These are phyloP conservation scores for Nasturtium officinale DNA, from an alignment of 345 rosid species.

Conservation along the genomic window DNA sequence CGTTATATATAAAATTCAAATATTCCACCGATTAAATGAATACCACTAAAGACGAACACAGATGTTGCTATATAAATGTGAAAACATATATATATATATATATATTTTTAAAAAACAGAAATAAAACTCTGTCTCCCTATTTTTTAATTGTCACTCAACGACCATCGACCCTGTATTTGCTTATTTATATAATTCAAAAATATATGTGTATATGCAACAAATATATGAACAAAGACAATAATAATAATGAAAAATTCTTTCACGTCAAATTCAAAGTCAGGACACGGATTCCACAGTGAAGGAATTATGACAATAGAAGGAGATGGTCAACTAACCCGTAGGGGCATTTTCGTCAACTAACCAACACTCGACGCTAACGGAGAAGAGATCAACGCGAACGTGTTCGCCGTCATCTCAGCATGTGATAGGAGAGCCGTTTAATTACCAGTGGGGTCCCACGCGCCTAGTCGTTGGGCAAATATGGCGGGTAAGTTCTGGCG, in stretches of 20 bases:
- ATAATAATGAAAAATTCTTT: conserved; percentile 15
- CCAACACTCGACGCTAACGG: conserved; percentile 27
- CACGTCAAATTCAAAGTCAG: conserved; percentile 41
- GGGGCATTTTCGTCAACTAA: conserved; percentile 8
- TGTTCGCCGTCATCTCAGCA: conserved; percentile 31
- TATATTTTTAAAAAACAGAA: not conserved
- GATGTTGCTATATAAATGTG: not conserved
- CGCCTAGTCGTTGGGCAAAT: conserved; percentile 39
- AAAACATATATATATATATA: not conserved
- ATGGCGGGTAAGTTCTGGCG: conserved; percentile 45
- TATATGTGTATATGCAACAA: not conserved
- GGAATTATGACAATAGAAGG: conserved; percentile 18
- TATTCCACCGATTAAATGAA: conserved; percentile 20
- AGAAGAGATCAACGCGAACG: conserved; percentile 13
- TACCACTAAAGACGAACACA: conserved; percentile 11
- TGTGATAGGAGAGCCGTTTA: conserved; percentile 20
- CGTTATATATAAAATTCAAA: conserved; percentile 11
- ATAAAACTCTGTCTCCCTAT: conserved; percentile 12
- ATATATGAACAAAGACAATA: conserved; percentile 12
- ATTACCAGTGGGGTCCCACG: conserved; percentile 26
- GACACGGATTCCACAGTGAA: conserved; percentile 34
- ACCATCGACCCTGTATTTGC: not conserved
- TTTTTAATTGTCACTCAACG: not conserved
- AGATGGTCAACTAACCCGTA: conserved; percentile 32
- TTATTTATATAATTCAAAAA: not conserved